Conservation (phyloP, 192 early-diverging fungal genomes). For the Umbelopsis sp. region DNA sequence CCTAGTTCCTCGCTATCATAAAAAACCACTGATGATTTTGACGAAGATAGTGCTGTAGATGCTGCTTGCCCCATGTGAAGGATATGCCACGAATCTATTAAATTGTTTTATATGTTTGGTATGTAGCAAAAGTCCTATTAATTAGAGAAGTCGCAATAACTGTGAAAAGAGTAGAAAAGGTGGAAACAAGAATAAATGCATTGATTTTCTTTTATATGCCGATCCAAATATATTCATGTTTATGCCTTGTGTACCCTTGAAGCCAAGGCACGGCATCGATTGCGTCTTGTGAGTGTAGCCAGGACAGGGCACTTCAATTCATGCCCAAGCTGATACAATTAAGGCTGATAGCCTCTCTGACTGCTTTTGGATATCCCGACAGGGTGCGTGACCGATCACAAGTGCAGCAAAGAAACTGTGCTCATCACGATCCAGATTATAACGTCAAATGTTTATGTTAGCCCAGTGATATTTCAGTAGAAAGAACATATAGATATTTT, state of each 20-base stretch:
- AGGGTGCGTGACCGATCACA: background rate
- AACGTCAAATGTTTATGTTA: background rate
- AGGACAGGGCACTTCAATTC: background rate
- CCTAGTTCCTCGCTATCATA: slow-evolving; percentile 30
- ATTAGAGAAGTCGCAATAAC: background rate
- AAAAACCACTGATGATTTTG: slow-evolving; percentile 21
- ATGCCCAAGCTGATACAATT: background rate
- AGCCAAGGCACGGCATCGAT: background rate
- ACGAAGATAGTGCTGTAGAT: slow-evolving; percentile 24
- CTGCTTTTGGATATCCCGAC: background rate
- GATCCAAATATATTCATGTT: too few species aligned
- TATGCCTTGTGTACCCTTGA: too few species aligned
- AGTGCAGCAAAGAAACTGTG: background rate
- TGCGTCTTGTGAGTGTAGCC: background rate
- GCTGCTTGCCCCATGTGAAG: slow-evolving; percentile 36
- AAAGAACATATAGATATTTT: background rate
- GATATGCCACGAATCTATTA: background rate
- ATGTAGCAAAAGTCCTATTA: background rate
- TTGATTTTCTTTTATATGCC: too few species aligned
- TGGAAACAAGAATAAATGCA: too few species aligned
- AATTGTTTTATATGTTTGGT: background rate
- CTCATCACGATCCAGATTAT: background rate
- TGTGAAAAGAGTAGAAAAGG: background rate
- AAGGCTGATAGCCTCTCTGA: background rate
- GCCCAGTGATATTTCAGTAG: background rate